These are phyloP conservation scores for Hygrophorus russula DNA, from an alignment of 768 basidiomycete genomes.

Conservation along the genomic window DNA sequence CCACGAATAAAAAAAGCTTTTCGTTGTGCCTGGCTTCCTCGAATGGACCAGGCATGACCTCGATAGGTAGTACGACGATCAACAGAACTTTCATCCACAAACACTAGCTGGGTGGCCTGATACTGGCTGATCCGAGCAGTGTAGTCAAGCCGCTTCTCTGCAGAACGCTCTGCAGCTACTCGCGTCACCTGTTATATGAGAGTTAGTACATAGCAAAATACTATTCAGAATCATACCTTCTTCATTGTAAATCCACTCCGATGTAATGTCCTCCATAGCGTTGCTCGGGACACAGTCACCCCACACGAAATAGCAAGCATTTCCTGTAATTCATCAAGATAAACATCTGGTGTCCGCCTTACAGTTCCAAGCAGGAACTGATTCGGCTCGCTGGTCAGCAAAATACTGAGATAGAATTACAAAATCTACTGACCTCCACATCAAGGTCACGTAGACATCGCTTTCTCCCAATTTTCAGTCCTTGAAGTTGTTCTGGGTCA, in stretches of 20 bases:
- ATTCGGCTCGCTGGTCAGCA: no score
- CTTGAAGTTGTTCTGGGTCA: constrained; percentile 1
- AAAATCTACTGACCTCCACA: constrained; percentile 3
- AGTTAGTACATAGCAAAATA: background rate
- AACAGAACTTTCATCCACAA: constrained; percentile 23
- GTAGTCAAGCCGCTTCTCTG: constrained; percentile 7
- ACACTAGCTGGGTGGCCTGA: constrained; percentile 17
- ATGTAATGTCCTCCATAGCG: constrained; percentile 9
- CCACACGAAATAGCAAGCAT: constrained; percentile 4
- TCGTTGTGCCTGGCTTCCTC: constrained; percentile 15
- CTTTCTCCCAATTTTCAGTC: background rate
- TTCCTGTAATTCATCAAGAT: constrained; percentile 8
- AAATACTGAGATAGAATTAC: no score
- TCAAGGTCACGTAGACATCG: constrained; percentile 5
- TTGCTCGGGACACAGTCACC: constrained; percentile 4
- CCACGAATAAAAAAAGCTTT: constrained; percentile 22
- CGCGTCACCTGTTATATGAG: constrained; percentile 6
- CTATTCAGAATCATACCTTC: constrained; percentile 5
- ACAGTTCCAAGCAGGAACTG: background rate
- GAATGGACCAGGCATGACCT: constrained; percentile 17
- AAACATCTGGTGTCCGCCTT: background rate
- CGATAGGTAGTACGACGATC: constrained; percentile 15
- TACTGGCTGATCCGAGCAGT: constrained; percentile 7
- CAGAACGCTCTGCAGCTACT: constrained; percentile 9
- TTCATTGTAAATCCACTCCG: constrained; percentile 12